A percentile compares a stretch with the other conserved stretches of the same genome.
These are phyloP conservation scores for Brettanomyces nanus DNA, from an alignment of 805 yeast genomes.

Conservation along the genomic window DNA sequence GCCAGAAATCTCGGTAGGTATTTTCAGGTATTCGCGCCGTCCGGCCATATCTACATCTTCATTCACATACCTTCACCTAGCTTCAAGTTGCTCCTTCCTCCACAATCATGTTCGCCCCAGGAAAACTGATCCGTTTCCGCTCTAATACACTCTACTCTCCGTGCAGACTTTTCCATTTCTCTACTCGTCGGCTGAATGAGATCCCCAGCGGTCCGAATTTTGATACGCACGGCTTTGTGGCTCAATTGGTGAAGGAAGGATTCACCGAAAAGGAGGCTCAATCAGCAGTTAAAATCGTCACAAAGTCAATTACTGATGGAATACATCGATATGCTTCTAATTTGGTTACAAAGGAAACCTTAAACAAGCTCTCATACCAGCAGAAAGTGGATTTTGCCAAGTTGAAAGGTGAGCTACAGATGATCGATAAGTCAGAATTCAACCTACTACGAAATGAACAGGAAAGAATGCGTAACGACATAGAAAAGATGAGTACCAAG, in stretches of 20 bases:
- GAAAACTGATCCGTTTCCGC: no score
- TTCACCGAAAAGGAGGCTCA: conserved; percentile 72
- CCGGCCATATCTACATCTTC: no score
- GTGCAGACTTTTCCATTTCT: neutral
- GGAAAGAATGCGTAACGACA: conserved; percentile 72
- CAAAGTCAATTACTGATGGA: conserved; percentile 73
- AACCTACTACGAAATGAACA: conserved; percentile 77
- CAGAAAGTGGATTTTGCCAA: conserved; percentile 96
- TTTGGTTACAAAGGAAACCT: conserved; percentile 76
- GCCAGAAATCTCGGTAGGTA: no score
- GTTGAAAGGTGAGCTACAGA: conserved; percentile 82
- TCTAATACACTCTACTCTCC: no score
- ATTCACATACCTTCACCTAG: no score
- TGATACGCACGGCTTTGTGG: conserved; percentile 70
- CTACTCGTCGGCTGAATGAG: neutral
- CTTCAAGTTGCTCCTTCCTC: no score
- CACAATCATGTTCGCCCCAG: no score
- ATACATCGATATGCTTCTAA: conserved; percentile 65
- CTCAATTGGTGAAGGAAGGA: conserved; percentile 47
- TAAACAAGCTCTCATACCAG: conserved; percentile 81
- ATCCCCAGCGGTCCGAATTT: conserved; percentile 33
- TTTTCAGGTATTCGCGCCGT: no score
- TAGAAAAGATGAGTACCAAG: conserved; percentile 78
- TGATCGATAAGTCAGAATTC: conserved; percentile 81
- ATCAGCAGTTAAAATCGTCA: conserved; percentile 65